Evolutionary conservation across 2,329 filamentous ascomycete genomes (phyloP).

Genomic region (Fusarium luffae): DNA sequence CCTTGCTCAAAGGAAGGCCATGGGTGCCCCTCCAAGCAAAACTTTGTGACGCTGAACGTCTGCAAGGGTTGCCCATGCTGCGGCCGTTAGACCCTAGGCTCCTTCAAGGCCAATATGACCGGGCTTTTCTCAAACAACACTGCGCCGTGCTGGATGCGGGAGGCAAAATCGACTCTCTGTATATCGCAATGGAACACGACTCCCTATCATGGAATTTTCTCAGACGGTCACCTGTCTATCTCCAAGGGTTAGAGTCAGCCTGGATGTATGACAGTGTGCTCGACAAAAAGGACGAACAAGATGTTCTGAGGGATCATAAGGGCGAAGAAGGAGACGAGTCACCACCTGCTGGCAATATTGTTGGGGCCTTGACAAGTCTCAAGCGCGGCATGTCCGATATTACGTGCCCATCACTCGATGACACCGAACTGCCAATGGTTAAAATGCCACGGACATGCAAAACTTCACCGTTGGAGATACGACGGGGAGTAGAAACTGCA

Average conservation of each 20-base stretch:
- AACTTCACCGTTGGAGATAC: conserved; percentile 54
- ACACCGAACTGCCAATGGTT: conserved; percentile 49
- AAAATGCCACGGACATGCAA: conserved; percentile 56
- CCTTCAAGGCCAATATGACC: conserved; percentile 58
- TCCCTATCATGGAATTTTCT: conserved; percentile 68
- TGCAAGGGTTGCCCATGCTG: conserved; percentile 69
- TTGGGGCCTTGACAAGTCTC: conserved; percentile 50
- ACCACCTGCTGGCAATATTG: conserved; percentile 37
- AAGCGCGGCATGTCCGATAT: conserved; percentile 67
- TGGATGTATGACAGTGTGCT: conserved; percentile 65
- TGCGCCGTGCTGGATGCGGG: conserved; percentile 66
- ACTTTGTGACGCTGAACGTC: conserved; percentile 65
- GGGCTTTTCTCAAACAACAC: conserved; percentile 62
- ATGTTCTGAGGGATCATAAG: conserved; percentile 48
- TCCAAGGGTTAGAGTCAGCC: conserved; percentile 64
- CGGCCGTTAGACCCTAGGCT: conserved; percentile 61
- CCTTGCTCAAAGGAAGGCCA: conserved; percentile 59
- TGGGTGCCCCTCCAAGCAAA: conserved; percentile 70
- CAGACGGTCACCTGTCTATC: conserved; percentile 58
- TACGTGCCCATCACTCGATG: conserved; percentile 54
- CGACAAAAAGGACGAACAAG: conserved; percentile 53
- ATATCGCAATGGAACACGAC: conserved; percentile 66
- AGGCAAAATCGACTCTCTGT: conserved; percentile 68
- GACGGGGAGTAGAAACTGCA: conserved; percentile 45
- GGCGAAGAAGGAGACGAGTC: conserved; percentile 37